Evolutionary conservation across 345 rosid species (phyloP).

Genomic region (Mercurialis annua): DNA sequence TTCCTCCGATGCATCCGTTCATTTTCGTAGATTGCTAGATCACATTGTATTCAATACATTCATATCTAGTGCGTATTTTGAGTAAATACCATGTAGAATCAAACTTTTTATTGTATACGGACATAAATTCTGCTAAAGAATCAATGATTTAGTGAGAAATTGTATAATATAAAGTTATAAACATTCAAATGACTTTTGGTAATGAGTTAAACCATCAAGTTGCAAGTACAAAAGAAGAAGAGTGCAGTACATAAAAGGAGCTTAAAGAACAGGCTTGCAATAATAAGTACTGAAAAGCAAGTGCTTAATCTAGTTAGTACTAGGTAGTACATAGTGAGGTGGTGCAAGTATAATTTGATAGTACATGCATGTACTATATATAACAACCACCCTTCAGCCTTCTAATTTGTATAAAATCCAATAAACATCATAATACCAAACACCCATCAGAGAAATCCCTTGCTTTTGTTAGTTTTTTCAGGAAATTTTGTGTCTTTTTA

Average conservation of each 20-base stretch:
- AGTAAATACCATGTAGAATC: background rate
- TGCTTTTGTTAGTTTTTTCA: background rate
- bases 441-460: background rate
- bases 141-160: background rate
- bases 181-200: background rate
- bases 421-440: conserved; percentile 6
- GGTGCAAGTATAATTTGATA: conserved; percentile 14
- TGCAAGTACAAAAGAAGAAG: conserved; percentile 6
- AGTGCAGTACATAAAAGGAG: conserved; percentile 20
- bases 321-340: conserved; percentile 27
- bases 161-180: too few relatives aligned
- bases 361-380: conserved; percentile 29
- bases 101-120: background rate
- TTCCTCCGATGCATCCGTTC: background rate
- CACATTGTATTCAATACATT: background rate
- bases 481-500: background rate
- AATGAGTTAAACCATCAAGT: background rate
- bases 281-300: background rate
- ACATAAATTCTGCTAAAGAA: background rate
- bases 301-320: background rate
- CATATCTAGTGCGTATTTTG: background rate
- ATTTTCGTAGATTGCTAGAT: background rate
- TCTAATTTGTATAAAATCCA: conserved; percentile 2
- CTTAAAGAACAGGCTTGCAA: too few relatives aligned
- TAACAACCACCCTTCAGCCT: background rate